A percentile compares a stretch with the other conserved stretches of the same genome.
These are phyloP conservation scores for Fragaria ananassa DNA, from an alignment of 306 rosid species.

Conservation along the genomic window DNA sequence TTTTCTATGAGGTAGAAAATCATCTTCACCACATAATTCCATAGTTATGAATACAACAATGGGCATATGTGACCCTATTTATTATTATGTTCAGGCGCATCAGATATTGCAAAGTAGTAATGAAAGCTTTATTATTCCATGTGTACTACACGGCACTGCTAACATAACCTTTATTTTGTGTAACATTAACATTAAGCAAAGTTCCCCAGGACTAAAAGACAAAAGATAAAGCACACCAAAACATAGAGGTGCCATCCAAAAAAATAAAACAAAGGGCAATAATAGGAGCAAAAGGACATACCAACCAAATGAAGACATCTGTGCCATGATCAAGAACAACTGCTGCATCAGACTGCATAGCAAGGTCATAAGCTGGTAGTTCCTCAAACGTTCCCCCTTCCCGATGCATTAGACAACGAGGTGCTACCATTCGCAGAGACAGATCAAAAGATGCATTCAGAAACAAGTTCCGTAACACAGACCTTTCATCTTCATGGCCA, in stretches of 20 bases:
- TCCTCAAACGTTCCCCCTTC: conserved; percentile 92
- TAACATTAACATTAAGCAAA: neutral
- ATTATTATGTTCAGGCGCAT: neutral
- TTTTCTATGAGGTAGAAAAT: neutral
- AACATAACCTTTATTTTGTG: neutral
- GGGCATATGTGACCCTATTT: neutral
- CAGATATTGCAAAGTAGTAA: neutral
- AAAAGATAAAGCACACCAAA: neutral
- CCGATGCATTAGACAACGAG: conserved; percentile 94
- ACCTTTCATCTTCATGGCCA: conserved; percentile 97
- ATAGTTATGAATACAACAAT: neutral
- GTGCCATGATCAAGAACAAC: conserved; percentile 95
- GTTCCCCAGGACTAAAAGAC: conserved; percentile 6
- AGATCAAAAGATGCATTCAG: conserved; percentile 87
- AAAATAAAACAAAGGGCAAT: neutral
- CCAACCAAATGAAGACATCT: conserved; percentile 97
- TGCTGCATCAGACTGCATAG: conserved; percentile 94
- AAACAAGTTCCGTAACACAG: conserved; percentile 78
- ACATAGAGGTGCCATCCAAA: conserved; percentile 10
- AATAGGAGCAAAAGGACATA: conserved; percentile 30
- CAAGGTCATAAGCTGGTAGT: conserved; percentile 89
- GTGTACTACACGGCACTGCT: neutral
- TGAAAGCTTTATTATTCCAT: neutral
- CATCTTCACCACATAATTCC: neutral
- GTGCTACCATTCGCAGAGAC: conserved; percentile 90